Conservation (phyloP, 192 early-diverging fungal species). For the Backusella parvicylindrica region DNA sequence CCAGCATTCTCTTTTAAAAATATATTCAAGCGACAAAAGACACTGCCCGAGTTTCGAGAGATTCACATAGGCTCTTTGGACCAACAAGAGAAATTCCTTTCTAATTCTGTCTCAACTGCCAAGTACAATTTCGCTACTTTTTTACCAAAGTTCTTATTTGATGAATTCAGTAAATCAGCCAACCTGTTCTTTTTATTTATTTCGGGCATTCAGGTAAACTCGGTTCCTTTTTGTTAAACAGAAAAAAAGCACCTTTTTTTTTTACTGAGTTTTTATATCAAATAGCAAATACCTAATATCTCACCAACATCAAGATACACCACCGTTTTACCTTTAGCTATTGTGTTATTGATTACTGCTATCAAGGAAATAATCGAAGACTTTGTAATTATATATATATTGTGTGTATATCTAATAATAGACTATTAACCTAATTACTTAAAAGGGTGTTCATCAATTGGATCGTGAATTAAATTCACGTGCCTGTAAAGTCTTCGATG, state of each 20-base stretch:
- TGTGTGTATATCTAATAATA: too few species aligned
- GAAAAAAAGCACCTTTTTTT: not conserved
- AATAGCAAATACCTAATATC: slow-evolving; percentile 88
- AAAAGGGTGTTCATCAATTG: slow-evolving; percentile 70
- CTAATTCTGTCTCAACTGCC: slow-evolving; percentile 90
- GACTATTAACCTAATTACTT: too few species aligned
- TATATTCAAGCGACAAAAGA: too few species aligned
- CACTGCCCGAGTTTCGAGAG: too few species aligned
- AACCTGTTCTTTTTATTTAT: slow-evolving; percentile 99
- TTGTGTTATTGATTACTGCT: slow-evolving; percentile 83
- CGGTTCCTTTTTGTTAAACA: not conserved
- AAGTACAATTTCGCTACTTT: slow-evolving; percentile 98
- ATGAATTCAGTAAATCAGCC: slow-evolving; percentile 98
- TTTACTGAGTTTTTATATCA: not conserved
- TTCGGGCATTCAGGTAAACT: slow-evolving; percentile 78
- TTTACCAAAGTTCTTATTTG: slow-evolving; percentile 90
- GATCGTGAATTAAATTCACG: slow-evolving; percentile 73
- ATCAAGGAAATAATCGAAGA: slow-evolving; percentile 93
- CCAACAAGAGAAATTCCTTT: slow-evolving; percentile 67
- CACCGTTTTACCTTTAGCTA: slow-evolving; percentile 71
- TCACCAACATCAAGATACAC: slow-evolving; percentile 90
- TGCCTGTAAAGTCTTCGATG: slow-evolving; percentile 56
- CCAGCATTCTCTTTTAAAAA: too few species aligned
- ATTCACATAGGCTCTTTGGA: not conserved
- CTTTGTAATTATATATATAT: slow-evolving; percentile 44